Conservation (phyloP, 306 rosid genomes). For the Datisca glomerata region DNA sequence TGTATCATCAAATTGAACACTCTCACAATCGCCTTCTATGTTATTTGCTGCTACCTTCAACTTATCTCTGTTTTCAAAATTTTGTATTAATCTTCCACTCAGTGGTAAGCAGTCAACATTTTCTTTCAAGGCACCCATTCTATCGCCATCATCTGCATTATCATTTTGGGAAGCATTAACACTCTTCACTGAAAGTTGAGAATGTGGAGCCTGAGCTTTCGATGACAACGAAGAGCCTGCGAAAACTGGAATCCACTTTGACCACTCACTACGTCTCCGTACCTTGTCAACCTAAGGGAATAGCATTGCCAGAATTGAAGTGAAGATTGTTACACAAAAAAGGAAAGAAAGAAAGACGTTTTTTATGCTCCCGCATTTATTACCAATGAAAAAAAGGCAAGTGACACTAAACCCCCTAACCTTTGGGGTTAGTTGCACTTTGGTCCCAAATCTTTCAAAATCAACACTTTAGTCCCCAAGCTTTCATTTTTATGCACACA, state of each 20-base stretch:
- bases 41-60: slow-evolving; percentile 12
- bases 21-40: slow-evolving; percentile 14
- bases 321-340: background rate
- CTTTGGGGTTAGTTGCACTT: too few relatives aligned
- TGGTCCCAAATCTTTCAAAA: too few relatives aligned
- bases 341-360: background rate
- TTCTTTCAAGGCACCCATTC: slow-evolving; percentile 19
- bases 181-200: slow-evolving; percentile 22
- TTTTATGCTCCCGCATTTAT: too few relatives aligned
- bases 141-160: slow-evolving; percentile 24
- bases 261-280: slow-evolving; percentile 63
- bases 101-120: slow-evolving; percentile 21
- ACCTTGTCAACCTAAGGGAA: slow-evolving; percentile 55
- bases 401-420: too few relatives aligned
- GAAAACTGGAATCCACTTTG: slow-evolving; percentile 55
- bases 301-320: slow-evolving; percentile 13
- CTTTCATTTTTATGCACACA: too few relatives aligned
- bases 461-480: too few relatives aligned
- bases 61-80: slow-evolving; percentile 20
- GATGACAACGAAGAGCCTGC: slow-evolving; percentile 31
- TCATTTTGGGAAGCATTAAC: slow-evolving; percentile 15
- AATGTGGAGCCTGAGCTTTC: slow-evolving; percentile 18
- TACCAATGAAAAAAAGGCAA: too few relatives aligned
- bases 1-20: slow-evolving; percentile 18
- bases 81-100: slow-evolving; percentile 13